phyloP scores from a whole-genome alignment of 148 eudicot species.

The Mesembryanthemum crystallinum region DNA sequence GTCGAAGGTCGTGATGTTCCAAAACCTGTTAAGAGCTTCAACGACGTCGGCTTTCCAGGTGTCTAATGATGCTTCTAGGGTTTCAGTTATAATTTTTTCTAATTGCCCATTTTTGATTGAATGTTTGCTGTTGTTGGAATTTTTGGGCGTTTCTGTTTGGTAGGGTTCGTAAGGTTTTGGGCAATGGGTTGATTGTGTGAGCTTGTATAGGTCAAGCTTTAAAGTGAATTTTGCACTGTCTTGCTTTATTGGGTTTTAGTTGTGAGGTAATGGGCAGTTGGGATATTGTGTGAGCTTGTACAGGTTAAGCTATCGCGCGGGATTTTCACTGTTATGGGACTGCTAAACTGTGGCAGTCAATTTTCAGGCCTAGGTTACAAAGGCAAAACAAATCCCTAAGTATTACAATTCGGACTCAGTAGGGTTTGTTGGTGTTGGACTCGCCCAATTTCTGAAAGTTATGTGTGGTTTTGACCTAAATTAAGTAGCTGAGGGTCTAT shows the following conservation, averaged over 20 bases:
- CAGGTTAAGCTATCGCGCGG: background rate
- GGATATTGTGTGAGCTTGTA: background rate
- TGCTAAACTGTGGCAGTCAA: no score
- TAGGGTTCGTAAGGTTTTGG: background rate
- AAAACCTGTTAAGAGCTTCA: conserved; percentile 70
- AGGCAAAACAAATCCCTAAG: no score
- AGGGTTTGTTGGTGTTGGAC: no score
- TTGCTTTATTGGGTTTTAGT: no score
- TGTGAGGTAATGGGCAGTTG: background rate
- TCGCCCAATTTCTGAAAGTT: no score
- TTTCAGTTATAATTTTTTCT: background rate
- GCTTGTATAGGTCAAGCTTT: background rate
- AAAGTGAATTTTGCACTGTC: background rate
- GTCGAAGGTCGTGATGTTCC: conserved; percentile 91
- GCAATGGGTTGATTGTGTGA: background rate
- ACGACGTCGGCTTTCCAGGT: conserved; percentile 87
- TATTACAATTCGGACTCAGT: no score
- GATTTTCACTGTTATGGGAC: background rate
- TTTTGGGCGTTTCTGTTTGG: background rate
- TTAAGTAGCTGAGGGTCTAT: no score
- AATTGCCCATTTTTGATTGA: background rate
- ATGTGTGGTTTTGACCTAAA: no score
- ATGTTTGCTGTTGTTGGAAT: background rate
- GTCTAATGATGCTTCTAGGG: background rate
- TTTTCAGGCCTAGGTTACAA: no score